Percentiles rank a stretch among this genome's conserved stretches.
These are phyloP conservation scores for Dactylellina drechsleri DNA, from an alignment of 2,329 filamentous ascomycete genomes.

Conservation along the genomic window DNA sequence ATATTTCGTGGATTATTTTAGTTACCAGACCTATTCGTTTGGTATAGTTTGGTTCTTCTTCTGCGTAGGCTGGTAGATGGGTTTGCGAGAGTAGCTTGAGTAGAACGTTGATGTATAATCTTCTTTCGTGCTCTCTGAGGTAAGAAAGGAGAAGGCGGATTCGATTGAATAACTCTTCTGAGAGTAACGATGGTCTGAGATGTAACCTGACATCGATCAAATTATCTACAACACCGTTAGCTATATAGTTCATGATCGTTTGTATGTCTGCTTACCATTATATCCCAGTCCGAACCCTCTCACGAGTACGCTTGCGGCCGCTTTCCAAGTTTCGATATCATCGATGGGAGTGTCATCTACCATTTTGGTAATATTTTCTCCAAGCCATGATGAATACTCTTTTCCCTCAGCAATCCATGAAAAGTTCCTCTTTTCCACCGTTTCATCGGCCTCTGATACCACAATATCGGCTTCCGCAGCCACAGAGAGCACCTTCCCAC, in stretches of 20 bases:
- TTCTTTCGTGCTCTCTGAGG: slow-evolving; percentile 64
- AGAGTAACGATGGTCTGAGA: slow-evolving; percentile 14
- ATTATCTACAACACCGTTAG: slow-evolving; percentile 7
- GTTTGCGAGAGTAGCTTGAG: slow-evolving; percentile 65
- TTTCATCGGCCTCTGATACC: slow-evolving; percentile 55
- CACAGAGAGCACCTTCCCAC: slow-evolving; percentile 70
- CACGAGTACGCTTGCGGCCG: slow-evolving; percentile 66
- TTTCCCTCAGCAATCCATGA: slow-evolving; percentile 74
- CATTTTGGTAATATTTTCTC: slow-evolving; percentile 67
- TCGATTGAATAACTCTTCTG: slow-evolving; percentile 55
- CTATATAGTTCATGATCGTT: no score
- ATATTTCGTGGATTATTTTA: slow-evolving; percentile 46
- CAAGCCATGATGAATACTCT: slow-evolving; percentile 77
- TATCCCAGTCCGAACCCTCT: slow-evolving; percentile 78
- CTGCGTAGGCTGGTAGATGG: slow-evolving; percentile 61
- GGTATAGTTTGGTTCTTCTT: slow-evolving; percentile 43
- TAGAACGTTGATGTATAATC: slow-evolving; percentile 62
- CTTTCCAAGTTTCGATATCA: slow-evolving; percentile 61
- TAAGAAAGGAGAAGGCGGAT: slow-evolving; percentile 61
- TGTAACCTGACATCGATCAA: slow-evolving; percentile 34
- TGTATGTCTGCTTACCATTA: slow-evolving; percentile 67
- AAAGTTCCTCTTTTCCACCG: slow-evolving; percentile 43
- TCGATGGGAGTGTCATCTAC: slow-evolving; percentile 61
- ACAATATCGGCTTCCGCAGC: slow-evolving; percentile 67
- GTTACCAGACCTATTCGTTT: slow-evolving; percentile 33